A percentile compares a stretch with the other conserved stretches of the same genome.
Evolutionary conservation across 2,329 filamentous ascomycete genomes (phyloP).

Genomic region (Chrysosphaeria jannelii): DNA sequence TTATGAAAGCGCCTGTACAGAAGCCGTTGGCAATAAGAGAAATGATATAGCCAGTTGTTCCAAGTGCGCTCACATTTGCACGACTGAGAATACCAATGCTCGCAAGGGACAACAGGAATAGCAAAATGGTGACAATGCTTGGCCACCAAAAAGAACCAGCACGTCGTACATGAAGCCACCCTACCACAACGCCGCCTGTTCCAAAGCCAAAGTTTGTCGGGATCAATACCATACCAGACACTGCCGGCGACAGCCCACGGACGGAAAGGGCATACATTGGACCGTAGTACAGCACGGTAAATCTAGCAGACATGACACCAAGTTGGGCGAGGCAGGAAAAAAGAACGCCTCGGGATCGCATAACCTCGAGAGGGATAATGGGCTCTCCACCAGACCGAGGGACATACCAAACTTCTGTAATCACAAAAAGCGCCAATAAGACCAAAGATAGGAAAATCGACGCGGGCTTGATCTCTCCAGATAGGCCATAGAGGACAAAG

Average conservation of each 20-base stretch:
- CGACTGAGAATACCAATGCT: conserved; percentile 19
- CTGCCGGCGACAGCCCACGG: conserved; percentile 33
- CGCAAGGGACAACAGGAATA: conserved; percentile 22
- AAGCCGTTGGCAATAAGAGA: conserved; percentile 41
- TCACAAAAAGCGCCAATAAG: conserved; percentile 20
- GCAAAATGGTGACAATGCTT: conserved; percentile 23
- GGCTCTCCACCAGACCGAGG: conserved; percentile 25
- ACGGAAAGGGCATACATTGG: conserved; percentile 57
- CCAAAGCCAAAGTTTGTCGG: conserved; percentile 63
- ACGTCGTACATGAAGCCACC: conserved; percentile 45
- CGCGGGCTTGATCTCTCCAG: conserved; percentile 25
- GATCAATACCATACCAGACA: conserved; percentile 45
- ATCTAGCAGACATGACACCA: conserved; percentile 53
- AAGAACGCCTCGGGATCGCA: conserved; percentile 38
- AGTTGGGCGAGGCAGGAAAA: conserved; percentile 46
- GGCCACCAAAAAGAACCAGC: conserved; percentile 42
- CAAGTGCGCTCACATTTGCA: conserved; percentile 19
- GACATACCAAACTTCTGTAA: conserved; percentile 22
- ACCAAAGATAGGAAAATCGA: conserved; percentile 28
- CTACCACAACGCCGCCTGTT: conserved; percentile 39
- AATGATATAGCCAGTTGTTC: conserved; percentile 19
- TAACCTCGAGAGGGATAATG: conserved; percentile 40
- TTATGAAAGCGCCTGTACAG: conserved; percentile 39
- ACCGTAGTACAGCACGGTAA: conserved; percentile 53
- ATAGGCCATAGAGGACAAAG: conserved; percentile 39